phyloP scores from a whole-genome alignment of 2,329 filamentous ascomycete species.

The Dactylellina sp. region DNA sequence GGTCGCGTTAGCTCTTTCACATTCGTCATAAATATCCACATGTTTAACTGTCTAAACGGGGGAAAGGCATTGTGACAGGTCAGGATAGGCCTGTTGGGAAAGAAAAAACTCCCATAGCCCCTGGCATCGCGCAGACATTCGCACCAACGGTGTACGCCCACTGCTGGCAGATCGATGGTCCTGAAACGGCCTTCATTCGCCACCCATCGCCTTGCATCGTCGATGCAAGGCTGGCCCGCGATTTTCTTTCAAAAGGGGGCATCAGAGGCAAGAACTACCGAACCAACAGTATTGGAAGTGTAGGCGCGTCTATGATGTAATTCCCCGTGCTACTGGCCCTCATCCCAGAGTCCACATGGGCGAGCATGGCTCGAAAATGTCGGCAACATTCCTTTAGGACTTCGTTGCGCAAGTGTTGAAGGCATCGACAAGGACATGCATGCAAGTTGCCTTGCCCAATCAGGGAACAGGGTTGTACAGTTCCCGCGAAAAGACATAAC shows the following conservation, averaged over 20 bases:
- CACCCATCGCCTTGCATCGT: conserved; percentile 39
- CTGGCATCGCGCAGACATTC: conserved; percentile 35
- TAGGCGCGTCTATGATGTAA: conserved; percentile 43
- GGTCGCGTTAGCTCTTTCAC: conserved; percentile 22
- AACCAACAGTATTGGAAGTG: conserved; percentile 12
- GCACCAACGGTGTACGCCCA: conserved; percentile 42
- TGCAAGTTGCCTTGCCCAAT: conserved; percentile 45
- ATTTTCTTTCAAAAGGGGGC: neutral
- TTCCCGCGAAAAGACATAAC: conserved; percentile 34
- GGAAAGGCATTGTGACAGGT: neutral
- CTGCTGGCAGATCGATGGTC: conserved; percentile 35
- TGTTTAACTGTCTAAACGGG: conserved; percentile 1
- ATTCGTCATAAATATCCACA: conserved; percentile 34
- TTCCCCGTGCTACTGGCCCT: conserved; percentile 25
- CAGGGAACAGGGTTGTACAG: conserved; percentile 55
- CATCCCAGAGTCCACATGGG: conserved; percentile 29
- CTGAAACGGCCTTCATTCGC: conserved; percentile 55
- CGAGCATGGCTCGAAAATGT: conserved; percentile 13
- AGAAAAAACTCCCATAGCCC: conserved; percentile 15
- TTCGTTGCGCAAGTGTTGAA: conserved; percentile 33
- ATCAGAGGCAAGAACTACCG: conserved; percentile 27
- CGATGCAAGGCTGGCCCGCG: conserved; percentile 5
- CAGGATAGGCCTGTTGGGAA: neutral
- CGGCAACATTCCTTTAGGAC: conserved; percentile 28
- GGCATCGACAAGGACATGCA: conserved; percentile 54